Evolutionary conservation across 73 alveolate species (phyloP).

Genomic region (Paraurostyla sp.): DNA sequence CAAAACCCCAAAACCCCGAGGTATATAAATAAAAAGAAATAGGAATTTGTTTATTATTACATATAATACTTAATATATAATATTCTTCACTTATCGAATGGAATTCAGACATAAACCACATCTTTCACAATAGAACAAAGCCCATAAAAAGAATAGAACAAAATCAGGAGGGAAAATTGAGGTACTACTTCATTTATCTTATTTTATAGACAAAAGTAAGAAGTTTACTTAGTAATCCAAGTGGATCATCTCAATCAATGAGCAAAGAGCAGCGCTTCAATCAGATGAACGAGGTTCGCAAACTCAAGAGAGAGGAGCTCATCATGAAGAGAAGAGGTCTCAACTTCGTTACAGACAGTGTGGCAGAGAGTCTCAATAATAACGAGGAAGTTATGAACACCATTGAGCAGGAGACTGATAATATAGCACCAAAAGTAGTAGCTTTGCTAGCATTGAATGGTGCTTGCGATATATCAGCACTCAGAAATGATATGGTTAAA

Average conservation of each 20-base stretch:
- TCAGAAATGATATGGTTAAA: constrained; percentile 32
- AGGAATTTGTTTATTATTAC: too few species aligned
- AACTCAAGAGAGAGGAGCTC: constrained; percentile 69
- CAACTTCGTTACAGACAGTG: constrained; percentile 1
- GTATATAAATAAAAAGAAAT: too few species aligned
- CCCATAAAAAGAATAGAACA: constrained; percentile 55
- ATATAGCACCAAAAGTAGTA: constrained; percentile 61
- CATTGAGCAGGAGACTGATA: constrained; percentile 63
- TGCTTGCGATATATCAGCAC: constrained; percentile 1
- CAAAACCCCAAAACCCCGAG: too few species aligned
- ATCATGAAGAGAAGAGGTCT: constrained; percentile 44
- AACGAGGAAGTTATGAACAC: neutral
- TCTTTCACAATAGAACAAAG: constrained; percentile 56
- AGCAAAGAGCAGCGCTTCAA: constrained; percentile 58
- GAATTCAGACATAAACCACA: constrained; percentile 66
- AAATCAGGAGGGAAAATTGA: constrained; percentile 61
- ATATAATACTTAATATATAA: too few species aligned
- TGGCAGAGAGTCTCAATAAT: constrained; percentile 21
- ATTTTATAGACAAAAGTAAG: neutral
- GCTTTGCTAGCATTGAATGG: constrained; percentile 40
- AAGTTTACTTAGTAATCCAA: neutral
- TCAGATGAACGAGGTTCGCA: constrained; percentile 34
- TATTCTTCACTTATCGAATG: too few species aligned
- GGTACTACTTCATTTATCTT: neutral
- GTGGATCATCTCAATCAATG: neutral